phyloP scores from a whole-genome alignment of 345 rosid genomes.

The Gynandropsis gynandra region DNA sequence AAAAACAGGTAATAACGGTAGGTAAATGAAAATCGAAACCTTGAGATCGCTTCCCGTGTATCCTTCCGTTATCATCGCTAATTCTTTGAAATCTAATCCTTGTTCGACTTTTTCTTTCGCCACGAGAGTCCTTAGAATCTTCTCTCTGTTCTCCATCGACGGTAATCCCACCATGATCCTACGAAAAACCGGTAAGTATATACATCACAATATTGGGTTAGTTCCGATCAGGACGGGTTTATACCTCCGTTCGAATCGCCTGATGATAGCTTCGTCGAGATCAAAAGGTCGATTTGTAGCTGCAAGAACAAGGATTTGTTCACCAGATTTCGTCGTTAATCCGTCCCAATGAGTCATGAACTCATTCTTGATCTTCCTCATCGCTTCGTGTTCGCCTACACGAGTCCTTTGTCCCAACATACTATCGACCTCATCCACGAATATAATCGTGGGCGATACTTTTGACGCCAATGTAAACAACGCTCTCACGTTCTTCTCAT shows the following conservation, averaged over 20 bases:
- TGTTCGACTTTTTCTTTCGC: slow-evolving; percentile 59
- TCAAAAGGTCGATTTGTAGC: slow-evolving; percentile 97
- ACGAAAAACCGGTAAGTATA: not conserved
- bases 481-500: slow-evolving; percentile 93
- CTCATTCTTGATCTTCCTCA: slow-evolving; percentile 77
- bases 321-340: slow-evolving; percentile 61
- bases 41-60: slow-evolving; percentile 82
- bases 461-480: slow-evolving; percentile 82
- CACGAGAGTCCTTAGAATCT: slow-evolving; percentile 55
- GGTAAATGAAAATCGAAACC: slow-evolving; percentile 40
- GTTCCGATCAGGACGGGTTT: not conserved
- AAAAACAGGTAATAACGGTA: too few relatives aligned
- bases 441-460: slow-evolving; percentile 86
- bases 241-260: slow-evolving; percentile 91
- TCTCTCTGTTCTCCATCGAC: slow-evolving; percentile 57
- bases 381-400: slow-evolving; percentile 94
- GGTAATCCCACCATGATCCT: slow-evolving; percentile 89
- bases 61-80: slow-evolving; percentile 73
- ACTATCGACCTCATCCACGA: slow-evolving; percentile 96
- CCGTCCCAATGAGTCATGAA: slow-evolving; percentile 97
- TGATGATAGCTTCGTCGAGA: slow-evolving; percentile 88
- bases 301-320: slow-evolving; percentile 85
- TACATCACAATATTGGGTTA: not conserved
- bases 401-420: slow-evolving; percentile 93
- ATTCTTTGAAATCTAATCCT: slow-evolving; percentile 62